Base-by-base conservation (phyloP, 2,329 filamentous ascomycete species). In the Bipolaris gigantea region DNA sequence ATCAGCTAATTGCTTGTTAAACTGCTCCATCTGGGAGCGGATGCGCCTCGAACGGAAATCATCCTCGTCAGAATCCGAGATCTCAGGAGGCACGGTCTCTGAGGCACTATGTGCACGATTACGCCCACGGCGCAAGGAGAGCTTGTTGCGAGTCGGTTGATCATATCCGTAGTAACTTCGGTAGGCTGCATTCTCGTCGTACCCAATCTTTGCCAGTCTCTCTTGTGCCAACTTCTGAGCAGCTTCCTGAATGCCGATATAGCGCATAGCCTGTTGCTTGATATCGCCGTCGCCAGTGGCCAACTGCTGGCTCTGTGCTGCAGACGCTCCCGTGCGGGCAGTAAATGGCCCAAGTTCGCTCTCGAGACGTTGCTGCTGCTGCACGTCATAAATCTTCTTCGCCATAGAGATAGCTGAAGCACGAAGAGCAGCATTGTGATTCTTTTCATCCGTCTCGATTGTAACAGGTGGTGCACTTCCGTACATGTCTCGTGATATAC, bases 371-470 rank as follows among this genome's bases (percentile, higher is more conserved):
- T 82, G 83, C 57, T 90, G 85, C 63, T 91, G 85, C 62, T 91
- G 87, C 32, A 84, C 79, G 10, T 80, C 83, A 69, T 92, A 96
- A 86, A 96, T 93, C 63, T 88, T 85, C 74, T 88, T 89, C 6
- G 92, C 92, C 91, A 97, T 96, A 10, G 89, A 90, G 3, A 96
- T 79, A 2, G 92, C 91, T 18, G 91, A 93, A 27, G 91, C 90
- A 59, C 88, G 88, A 2, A 96, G 78, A 4, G 86, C 85, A 61
- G 91, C 88, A 40, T 87, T 83, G 53, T 83, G 85, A 57, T 83
- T 86, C 71, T 86, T 83, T 66, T 96, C 91, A 36, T 94, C 87
- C 0, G 85, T 76, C 66, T 95, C 90, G 2, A 83, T 77, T 23
- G 84, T 81, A 3, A 95, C 84, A 0, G 87, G 87, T 4, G 92